Evolutionary conservation across 2,329 filamentous ascomycete genomes (phyloP).

Genomic region (Curvularia eragrostidis): DNA sequence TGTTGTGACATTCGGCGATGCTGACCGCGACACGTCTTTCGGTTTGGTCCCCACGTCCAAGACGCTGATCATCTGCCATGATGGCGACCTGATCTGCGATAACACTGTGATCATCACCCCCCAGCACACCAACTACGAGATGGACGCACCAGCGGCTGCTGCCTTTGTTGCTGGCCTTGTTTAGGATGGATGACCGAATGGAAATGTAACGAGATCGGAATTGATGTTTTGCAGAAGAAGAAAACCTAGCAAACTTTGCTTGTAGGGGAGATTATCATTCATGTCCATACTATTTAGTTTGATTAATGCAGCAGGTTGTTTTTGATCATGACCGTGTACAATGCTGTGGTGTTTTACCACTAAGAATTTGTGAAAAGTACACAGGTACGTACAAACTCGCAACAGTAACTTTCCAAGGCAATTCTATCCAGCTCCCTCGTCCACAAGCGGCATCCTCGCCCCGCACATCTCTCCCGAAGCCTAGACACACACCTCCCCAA

Average conservation of each 20-base stretch:
- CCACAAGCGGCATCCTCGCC: too few species aligned
- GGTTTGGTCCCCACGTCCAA: constrained; percentile 39
- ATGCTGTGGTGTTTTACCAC: neutral
- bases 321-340: neutral
- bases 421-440: too few species aligned
- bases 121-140: constrained; percentile 36
- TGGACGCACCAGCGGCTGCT: constrained; percentile 33
- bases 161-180: constrained; percentile 31
- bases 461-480: too few species aligned
- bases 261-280: neutral
- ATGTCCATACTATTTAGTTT: neutral
- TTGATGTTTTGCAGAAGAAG: neutral
- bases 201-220: neutral
- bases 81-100: constrained; percentile 46
- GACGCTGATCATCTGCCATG: constrained; percentile 46
- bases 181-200: neutral
- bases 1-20: constrained; percentile 49
- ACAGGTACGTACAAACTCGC: too few species aligned
- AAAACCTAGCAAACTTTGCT: neutral
- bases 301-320: neutral
- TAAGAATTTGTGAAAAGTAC: neutral
- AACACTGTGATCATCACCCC: constrained; percentile 34
- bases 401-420: too few species aligned
- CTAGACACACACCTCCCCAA: neutral
- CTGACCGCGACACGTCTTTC: constrained; percentile 42